Conservation (phyloP, 2,329 filamentous ascomycete species). For the Alternaria gaisen region DNA sequence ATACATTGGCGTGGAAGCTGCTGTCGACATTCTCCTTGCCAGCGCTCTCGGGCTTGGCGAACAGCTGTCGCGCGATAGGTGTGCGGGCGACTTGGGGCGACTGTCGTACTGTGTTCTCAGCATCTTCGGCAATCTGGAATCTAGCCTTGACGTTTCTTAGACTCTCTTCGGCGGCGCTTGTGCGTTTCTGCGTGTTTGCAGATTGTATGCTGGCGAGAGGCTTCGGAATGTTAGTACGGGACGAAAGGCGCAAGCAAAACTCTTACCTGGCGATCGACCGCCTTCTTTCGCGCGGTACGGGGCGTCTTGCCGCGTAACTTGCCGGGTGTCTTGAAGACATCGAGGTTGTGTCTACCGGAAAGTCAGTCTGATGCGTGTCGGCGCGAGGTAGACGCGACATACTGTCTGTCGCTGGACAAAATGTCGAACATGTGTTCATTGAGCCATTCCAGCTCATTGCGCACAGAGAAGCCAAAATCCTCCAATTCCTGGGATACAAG, state of each 20-base stretch:
- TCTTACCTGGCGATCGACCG: conserved; percentile 71
- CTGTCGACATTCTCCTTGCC: conserved; percentile 42
- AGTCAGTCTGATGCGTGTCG: conserved; percentile 36
- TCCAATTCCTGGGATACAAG: conserved; percentile 85
- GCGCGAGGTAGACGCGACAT: conserved; percentile 53
- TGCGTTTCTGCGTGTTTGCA: conserved; percentile 54
- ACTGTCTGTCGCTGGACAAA: conserved; percentile 88
- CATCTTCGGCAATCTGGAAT: conserved; percentile 68
- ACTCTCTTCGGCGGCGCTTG: conserved; percentile 64
- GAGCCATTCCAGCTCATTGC: conserved; percentile 96
- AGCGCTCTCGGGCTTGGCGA: conserved; percentile 35
- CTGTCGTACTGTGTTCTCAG: conserved; percentile 44
- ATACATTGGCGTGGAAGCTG: conserved; percentile 28
- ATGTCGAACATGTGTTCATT: conserved; percentile 98
- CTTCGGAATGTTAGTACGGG: conserved; percentile 41
- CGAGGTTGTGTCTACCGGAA: conserved; percentile 77
- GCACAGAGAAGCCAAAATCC: conserved; percentile 90
- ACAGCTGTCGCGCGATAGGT: conserved; percentile 41
- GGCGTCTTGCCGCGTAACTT: conserved; percentile 85
- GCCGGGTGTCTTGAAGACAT: conserved; percentile 94
- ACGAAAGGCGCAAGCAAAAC: conserved; percentile 57
- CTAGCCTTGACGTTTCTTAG: conserved; percentile 63
- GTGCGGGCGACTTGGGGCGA: conserved; percentile 37
- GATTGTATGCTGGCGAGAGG: conserved; percentile 61
- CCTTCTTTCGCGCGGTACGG: conserved; percentile 70